A percentile compares a stretch with the other conserved stretches of the same genome.
Conservation (phyloP, 2,329 filamentous ascomycete genomes). For the Aschersonia sp. region DNA sequence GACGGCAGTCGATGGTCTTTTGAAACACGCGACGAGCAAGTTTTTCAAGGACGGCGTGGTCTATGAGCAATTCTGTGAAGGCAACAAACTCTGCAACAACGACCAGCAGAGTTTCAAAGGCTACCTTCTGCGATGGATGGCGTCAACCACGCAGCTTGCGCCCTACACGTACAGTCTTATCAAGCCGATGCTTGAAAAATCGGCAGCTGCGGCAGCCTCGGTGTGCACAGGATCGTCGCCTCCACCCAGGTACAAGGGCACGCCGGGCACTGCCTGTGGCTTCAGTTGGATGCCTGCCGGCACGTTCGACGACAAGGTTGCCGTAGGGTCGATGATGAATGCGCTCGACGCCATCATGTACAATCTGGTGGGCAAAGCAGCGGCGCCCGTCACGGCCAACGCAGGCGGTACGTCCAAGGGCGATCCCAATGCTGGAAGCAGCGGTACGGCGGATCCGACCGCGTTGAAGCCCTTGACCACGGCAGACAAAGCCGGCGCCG, state of each 20-base stretch:
- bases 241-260: conserved; percentile 30
- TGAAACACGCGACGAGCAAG: conserved; percentile 30
- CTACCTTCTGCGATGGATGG: conserved; percentile 55
- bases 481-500: conserved; percentile 39
- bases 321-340: conserved; percentile 58
- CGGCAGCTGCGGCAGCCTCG: conserved; percentile 34
- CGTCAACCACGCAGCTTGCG: conserved; percentile 37
- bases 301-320: conserved; percentile 41
- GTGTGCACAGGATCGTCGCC: conserved; percentile 33
- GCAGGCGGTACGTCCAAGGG: conserved; percentile 46
- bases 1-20: conserved; percentile 41
- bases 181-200: conserved; percentile 33
- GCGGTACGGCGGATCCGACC: conserved; percentile 10
- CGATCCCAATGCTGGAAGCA: conserved; percentile 19
- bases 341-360: conserved; percentile 50
- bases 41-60: conserved; percentile 43
- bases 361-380: conserved; percentile 30
- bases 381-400: conserved; percentile 32
- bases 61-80: conserved; percentile 54
- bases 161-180: conserved; percentile 35
- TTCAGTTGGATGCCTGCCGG: conserved; percentile 42
- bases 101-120: conserved; percentile 68
- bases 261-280: conserved; percentile 48
- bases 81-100: conserved; percentile 42
- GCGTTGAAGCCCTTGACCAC: conserved; percentile 24